Evolutionary conservation across 2,329 filamentous ascomycete species (phyloP).

Genomic region (Beauveria pseudobassiana): DNA sequence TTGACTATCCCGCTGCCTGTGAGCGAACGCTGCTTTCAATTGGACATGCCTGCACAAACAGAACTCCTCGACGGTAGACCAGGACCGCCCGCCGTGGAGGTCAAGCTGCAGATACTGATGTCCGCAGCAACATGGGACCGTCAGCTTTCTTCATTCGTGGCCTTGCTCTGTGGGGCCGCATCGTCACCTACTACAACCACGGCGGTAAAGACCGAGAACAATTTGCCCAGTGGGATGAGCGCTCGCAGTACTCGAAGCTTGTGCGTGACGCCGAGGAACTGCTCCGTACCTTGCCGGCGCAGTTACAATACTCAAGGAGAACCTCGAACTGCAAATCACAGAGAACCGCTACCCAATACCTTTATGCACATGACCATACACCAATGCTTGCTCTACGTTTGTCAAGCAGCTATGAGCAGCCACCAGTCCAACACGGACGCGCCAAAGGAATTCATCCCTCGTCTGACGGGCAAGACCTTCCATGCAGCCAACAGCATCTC

Average conservation of each 20-base stretch:
- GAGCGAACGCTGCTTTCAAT: constrained; percentile 80
- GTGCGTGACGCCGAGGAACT: constrained; percentile 66
- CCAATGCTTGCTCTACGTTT: constrained; percentile 84
- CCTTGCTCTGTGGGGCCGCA: constrained; percentile 81
- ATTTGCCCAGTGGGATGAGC: constrained; percentile 70
- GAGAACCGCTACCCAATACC: constrained; percentile 85
- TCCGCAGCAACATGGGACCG: constrained; percentile 83
- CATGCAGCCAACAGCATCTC: constrained; percentile 84
- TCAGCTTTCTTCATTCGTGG: constrained; percentile 82
- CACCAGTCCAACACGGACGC: constrained; percentile 60
- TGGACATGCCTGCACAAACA: constrained; percentile 83
- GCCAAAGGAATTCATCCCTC: constrained; percentile 69
- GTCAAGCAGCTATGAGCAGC: constrained; percentile 72
- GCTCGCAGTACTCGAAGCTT: constrained; percentile 69
- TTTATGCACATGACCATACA: constrained; percentile 88
- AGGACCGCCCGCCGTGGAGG: constrained; percentile 53
- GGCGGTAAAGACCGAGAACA: constrained; percentile 75
- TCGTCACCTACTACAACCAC: constrained; percentile 85
- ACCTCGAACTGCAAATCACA: constrained; percentile 75
- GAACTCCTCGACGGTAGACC: constrained; percentile 71
- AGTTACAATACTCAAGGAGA: constrained; percentile 71
- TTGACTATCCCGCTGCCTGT: constrained; percentile 86
- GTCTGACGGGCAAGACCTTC: constrained; percentile 68
- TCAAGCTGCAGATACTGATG: constrained; percentile 52
- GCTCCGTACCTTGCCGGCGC: constrained; percentile 58